These are phyloP conservation scores for Petunia hybrid DNA, from an alignment of 305 asterid species.

Conservation along the genomic window DNA sequence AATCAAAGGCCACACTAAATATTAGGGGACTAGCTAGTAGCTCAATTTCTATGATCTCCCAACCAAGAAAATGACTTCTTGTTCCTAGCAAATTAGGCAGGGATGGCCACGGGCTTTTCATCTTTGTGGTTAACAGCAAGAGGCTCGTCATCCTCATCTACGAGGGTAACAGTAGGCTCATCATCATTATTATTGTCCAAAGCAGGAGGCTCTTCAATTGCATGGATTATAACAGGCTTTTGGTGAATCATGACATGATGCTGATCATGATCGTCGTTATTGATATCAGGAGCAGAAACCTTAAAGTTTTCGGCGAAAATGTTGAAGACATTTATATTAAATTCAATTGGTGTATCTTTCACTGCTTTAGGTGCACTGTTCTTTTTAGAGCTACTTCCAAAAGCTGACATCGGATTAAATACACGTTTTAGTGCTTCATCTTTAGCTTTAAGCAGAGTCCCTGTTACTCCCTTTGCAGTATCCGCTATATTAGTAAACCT, in stretches of 20 bases:
- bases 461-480: conserved; percentile 29
- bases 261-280: background rate
- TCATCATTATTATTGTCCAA: background rate
- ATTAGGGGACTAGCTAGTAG: no score
- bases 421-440: background rate
- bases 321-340: background rate
- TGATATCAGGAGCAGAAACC: background rate
- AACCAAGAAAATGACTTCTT: background rate
- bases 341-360: background rate
- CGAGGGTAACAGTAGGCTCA: background rate
- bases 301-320: background rate
- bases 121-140: background rate
- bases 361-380: background rate
- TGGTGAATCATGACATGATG: background rate
- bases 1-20: no score
- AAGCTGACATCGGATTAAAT: background rate
- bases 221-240: no score
- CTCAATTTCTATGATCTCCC: background rate
- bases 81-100: background rate
- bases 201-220: background rate
- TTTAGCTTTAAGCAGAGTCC: background rate
- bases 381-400: background rate
- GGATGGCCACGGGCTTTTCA: background rate
- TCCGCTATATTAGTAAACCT: conserved; percentile 32
- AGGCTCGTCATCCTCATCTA: background rate